These are phyloP conservation scores for Rutstroemia sp. DNA, from an alignment of 2,329 filamentous ascomycete species.

Conservation along the genomic window DNA sequence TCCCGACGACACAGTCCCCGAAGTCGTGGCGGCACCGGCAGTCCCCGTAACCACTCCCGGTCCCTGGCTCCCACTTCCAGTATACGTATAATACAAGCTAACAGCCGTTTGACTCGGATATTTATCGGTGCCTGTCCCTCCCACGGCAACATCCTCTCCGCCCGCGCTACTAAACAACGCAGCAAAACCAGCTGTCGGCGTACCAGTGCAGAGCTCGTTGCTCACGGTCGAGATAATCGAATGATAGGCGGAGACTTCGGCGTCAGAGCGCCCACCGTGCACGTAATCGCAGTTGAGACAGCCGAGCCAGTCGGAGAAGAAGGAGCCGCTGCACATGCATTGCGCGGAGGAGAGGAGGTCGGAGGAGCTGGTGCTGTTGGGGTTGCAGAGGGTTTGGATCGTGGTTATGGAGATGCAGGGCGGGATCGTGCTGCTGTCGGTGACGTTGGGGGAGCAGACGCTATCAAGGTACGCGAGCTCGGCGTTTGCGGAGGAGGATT, in stretches of 20 bases:
- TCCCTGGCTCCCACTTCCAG: conserved; percentile 31
- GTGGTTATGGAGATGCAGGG: conserved; percentile 31
- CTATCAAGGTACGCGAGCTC: conserved; percentile 11
- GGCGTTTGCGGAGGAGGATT: not conserved
- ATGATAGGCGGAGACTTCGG: conserved; percentile 30
- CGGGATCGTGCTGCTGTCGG: conserved; percentile 19
- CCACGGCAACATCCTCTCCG: conserved; percentile 20
- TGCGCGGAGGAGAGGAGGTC: conserved; percentile 27
- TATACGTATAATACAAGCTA: conserved; percentile 35
- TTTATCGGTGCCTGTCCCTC: conserved; percentile 30
- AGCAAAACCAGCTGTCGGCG: conserved; percentile 32
- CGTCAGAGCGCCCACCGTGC: conserved; percentile 34
- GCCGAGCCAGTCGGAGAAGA: conserved; percentile 36
- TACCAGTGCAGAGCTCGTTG: conserved; percentile 32
- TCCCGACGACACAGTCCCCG: no score
- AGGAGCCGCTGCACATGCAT: conserved; percentile 38
- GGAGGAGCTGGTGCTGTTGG: conserved; percentile 29
- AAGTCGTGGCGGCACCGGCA: conserved; percentile 30
- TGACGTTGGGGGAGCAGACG: conserved; percentile 16
- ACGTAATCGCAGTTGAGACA: conserved; percentile 36
- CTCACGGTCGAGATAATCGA: conserved; percentile 32
- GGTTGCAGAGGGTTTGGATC: conserved; percentile 30
- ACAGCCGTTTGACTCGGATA: conserved; percentile 34
- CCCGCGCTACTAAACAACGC: conserved; percentile 30
- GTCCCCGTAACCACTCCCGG: conserved; percentile 37